Conservation (phyloP, 1,139 yeast species). For the Sugiyamaella neomexicana region DNA sequence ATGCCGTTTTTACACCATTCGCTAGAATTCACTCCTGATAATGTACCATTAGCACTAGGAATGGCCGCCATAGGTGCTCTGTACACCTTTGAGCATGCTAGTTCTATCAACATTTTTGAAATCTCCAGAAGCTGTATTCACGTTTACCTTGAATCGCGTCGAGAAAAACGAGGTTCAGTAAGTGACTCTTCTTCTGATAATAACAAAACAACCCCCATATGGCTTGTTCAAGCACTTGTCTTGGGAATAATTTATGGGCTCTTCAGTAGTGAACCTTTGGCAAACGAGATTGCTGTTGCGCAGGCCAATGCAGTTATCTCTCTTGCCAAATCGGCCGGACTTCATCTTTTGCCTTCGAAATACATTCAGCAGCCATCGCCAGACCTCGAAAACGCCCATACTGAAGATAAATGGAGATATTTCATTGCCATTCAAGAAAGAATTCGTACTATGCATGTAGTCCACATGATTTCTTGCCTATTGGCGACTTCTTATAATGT, state of each 20-base stretch:
- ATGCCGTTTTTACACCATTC: constrained; percentile 82
- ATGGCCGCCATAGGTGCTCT: constrained; percentile 91
- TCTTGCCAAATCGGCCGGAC: constrained; percentile 70
- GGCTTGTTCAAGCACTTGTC: constrained; percentile 85
- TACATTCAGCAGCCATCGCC: constrained; percentile 41
- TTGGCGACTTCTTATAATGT: constrained; percentile 69
- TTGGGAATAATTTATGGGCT: constrained; percentile 79
- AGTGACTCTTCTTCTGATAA: constrained; percentile 18
- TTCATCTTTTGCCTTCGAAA: constrained; percentile 57
- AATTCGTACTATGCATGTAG: constrained; percentile 79
- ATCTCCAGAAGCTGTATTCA: constrained; percentile 77
- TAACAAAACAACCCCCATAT: constrained; percentile 61
- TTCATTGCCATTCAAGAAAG: constrained; percentile 81
- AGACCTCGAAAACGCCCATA: constrained; percentile 40
- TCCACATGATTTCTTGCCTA: constrained; percentile 69
- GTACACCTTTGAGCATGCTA: constrained; percentile 76
- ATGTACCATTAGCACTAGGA: constrained; percentile 73
- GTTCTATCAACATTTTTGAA: constrained; percentile 74
- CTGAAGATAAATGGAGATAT: constrained; percentile 64
- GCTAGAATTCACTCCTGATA: constrained; percentile 57
- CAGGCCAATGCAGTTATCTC: constrained; percentile 79
- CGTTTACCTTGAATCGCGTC: constrained; percentile 64
- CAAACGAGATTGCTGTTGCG: constrained; percentile 70
- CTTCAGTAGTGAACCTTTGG: constrained; percentile 72
- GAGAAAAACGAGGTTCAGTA: constrained; percentile 44